Percentiles rank a stretch among this genome's conserved stretches.
phyloP scores from a whole-genome alignment of 371 early-diverging fungal genomes.

The Blakeslea trispora region DNA sequence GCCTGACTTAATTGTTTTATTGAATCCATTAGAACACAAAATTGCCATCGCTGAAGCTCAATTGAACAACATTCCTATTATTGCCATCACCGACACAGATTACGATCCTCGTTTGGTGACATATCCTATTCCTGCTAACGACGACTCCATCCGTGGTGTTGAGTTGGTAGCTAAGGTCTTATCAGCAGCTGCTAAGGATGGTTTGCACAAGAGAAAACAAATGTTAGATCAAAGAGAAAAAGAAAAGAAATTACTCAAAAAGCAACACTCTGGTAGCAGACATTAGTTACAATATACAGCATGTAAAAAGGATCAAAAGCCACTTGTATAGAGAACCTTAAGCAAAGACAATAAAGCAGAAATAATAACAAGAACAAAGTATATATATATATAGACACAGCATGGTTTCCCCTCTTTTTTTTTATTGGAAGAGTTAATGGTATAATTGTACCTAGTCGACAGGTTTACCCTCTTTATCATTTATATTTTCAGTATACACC shows the following conservation, averaged over 20 bases:
- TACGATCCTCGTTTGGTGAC: constrained; percentile 86
- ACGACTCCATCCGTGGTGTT: constrained; percentile 84
- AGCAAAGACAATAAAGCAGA: too few relatives aligned
- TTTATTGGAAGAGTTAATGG: too few relatives aligned
- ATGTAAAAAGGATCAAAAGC: not conserved
- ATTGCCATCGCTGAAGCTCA: constrained; percentile 86
- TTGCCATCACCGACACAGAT: constrained; percentile 93
- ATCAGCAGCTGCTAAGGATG: constrained; percentile 77
- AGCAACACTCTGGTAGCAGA: constrained; percentile 15
- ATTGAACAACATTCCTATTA: constrained; percentile 82
- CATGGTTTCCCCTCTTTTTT: not conserved
- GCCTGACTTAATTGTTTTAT: constrained; percentile 88
- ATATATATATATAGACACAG: not conserved
- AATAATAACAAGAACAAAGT: too few relatives aligned
- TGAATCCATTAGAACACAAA: constrained; percentile 83
- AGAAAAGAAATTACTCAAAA: constrained; percentile 26
- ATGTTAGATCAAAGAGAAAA: constrained; percentile 42
- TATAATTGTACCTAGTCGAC: too few relatives aligned
- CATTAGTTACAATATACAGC: not conserved
- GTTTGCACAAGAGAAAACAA: constrained; percentile 49
- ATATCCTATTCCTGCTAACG: constrained; percentile 97
- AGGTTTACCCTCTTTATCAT: too few relatives aligned
- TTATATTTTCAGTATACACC: too few relatives aligned
- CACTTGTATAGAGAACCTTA: too few relatives aligned
- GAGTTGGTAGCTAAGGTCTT: constrained; percentile 85